These are phyloP conservation scores for Leccinum pachyderme DNA, from an alignment of 1,284 basidiomycete genomes.

Conservation along the genomic window DNA sequence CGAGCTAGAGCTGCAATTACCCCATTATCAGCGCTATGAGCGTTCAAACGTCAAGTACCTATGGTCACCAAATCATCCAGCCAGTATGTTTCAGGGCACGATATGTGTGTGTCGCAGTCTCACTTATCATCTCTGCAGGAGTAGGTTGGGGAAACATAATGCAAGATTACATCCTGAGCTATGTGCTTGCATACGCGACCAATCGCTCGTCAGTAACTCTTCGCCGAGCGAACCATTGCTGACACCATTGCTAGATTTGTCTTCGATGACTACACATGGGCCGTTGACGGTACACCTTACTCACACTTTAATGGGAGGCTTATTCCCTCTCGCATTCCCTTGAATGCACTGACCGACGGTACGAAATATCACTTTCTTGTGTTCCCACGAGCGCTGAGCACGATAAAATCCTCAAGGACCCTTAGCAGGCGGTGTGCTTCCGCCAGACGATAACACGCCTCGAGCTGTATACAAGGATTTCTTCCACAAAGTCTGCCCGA, in stretches of 20 bases:
- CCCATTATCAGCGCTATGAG: constrained; percentile 24
- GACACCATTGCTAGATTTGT: constrained; percentile 32
- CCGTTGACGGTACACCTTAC: constrained; percentile 26
- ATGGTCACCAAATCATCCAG: constrained; percentile 31
- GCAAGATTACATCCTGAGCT: constrained; percentile 40
- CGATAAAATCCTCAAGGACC: constrained; percentile 29
- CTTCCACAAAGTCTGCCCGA: constrained; percentile 38
- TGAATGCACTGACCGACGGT: constrained; percentile 28
- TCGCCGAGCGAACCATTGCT: not conserved
- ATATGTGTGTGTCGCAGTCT: not conserved
- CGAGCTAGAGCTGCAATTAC: constrained; percentile 13
- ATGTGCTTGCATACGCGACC: constrained; percentile 32
- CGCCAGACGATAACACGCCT: constrained; percentile 31
- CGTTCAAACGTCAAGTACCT: constrained; percentile 27
- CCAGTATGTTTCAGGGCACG: constrained; percentile 3
- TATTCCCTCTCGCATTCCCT: constrained; percentile 38
- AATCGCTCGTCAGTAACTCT: constrained; percentile 34
- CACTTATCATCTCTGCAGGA: constrained; percentile 12
- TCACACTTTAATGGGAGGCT: constrained; percentile 32
- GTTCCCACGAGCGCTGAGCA: not conserved
- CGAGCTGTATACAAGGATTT: constrained; percentile 35
- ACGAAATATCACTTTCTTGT: not conserved
- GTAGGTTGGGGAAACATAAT: constrained; percentile 44
- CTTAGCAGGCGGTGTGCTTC: constrained; percentile 36
- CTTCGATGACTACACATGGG: constrained; percentile 41